Conservation (phyloP, 1,139 yeast species). For the Tardiomyces depauwii region DNA sequence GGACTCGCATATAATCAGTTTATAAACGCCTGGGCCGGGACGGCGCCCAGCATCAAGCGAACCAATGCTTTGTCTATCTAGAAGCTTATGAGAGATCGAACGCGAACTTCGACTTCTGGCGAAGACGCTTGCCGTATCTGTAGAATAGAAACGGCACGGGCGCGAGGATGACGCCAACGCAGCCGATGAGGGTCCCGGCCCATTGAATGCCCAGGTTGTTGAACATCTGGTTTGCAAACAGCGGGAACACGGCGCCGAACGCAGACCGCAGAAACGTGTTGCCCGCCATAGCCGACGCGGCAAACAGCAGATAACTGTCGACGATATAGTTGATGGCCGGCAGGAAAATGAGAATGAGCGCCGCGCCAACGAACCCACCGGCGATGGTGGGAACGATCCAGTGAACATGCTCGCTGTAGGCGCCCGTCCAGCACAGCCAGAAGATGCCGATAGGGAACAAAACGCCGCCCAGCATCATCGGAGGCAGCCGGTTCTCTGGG, state of each 20-base stretch:
- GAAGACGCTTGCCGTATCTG: conserved; percentile 49
- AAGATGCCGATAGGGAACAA: conserved; percentile 65
- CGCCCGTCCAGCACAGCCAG: conserved; percentile 84
- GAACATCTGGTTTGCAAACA: conserved; percentile 71
- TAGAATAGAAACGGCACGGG: conserved; percentile 72
- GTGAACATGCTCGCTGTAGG: conserved; percentile 37
- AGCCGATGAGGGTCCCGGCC: conserved; percentile 74
- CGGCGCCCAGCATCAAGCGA: too few relatives aligned
- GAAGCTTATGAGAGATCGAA: conserved; percentile 18
- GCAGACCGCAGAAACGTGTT: conserved; percentile 75
- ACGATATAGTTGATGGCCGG: conserved; percentile 72
- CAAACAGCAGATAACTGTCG: conserved; percentile 66
- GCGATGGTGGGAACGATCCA: conserved; percentile 37
- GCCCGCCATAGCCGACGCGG: conserved; percentile 88
- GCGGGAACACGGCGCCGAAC: conserved; percentile 68
- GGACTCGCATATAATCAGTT: too few relatives aligned
- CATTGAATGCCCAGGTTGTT: conserved; percentile 61
- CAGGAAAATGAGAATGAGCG: conserved; percentile 63
- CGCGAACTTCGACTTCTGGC: conserved; percentile 53
- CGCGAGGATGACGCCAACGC: conserved; percentile 46
- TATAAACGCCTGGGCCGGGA: too few relatives aligned
- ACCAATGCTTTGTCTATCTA: too few relatives aligned
- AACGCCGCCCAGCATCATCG: conserved; percentile 60
- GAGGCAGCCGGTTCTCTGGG: conserved; percentile 71
- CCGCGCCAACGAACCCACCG: conserved; percentile 62